Evolutionary conservation across 2,329 filamentous ascomycete genomes (phyloP), one percentile per base, ranked within the genome.

Genomic region (Aureobasidium melanogenum): DNA sequence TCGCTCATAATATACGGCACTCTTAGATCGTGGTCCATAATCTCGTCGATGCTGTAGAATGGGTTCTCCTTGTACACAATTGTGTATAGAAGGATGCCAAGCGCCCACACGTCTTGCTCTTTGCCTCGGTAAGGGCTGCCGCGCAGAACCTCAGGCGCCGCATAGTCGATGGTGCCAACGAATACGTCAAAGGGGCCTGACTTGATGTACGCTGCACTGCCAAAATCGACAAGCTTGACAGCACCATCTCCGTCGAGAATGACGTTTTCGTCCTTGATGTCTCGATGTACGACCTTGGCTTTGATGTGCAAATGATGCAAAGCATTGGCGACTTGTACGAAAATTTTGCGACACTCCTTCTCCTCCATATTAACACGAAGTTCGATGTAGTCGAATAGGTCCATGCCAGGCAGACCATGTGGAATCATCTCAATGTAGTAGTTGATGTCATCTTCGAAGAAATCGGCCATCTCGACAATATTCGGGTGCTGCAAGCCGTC

Each of bases 21-120:
- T 51, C 94, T 85, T 63, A 99, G 79, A 68, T 97, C 93, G 70
- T 93, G 92, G 73, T 99, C 94, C 84, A 97, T 95, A 70, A 99
- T 99, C 79, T 99, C 94, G 74, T 99, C 94, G 69, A 97, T 94
- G 75, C 89, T 95, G 81, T 97, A 97, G 75, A 97, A 99, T 0
- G 94, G 93, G 71, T 99, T 99, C 77, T 99, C 94, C 77, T 97
- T 99, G 82, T 99, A 99, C 70, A 97, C 88, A 70, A 99, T 97
- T 30, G 94, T 99, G 79, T 99, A 99, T 15, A 99, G 84, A 28
- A 99, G 82, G 69, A 99, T 97, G 26, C 94, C 94, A 17, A 99
- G 82, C 0, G 94, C 94, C 94, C 94, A 99, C 32, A 99, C 91
- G 71, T 99, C 94, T 78, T 99, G 94, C 73, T 96, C 93, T 75